Evolutionary conservation across 192 early-diverging fungal genomes (phyloP).

Genomic region (Cetraspora pellucida): DNA sequence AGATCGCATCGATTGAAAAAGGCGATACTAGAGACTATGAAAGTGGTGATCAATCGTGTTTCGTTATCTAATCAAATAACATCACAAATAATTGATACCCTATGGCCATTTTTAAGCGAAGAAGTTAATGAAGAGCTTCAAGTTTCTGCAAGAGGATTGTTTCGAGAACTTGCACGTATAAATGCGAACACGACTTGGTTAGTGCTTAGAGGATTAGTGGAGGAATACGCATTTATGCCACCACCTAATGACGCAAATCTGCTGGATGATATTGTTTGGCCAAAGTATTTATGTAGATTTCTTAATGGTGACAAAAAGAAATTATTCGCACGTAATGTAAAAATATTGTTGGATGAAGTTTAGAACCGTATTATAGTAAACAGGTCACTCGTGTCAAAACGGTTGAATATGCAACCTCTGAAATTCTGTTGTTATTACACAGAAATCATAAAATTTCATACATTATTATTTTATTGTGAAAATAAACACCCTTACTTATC

Average conservation of each 20-base stretch:
- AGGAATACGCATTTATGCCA: not conserved
- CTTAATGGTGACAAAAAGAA: slow-evolving; percentile 9
- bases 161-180: not conserved
- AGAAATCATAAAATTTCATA: no score
- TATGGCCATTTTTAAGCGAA: slow-evolving; percentile 18
- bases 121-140: slow-evolving; percentile 17
- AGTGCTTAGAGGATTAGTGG: not conserved
- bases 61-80: slow-evolving; percentile 4
- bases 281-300: slow-evolving; percentile 19
- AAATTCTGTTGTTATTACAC: no score
- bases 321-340: not conserved
- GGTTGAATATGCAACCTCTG: no score
- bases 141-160: slow-evolving; percentile 7
- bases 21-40: slow-evolving; percentile 19
- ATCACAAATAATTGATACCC: slow-evolving; percentile 22
- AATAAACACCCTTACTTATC: no score
- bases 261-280: slow-evolving; percentile 21
- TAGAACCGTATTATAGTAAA: no score
- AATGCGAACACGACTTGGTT: slow-evolving; percentile 20
- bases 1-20: slow-evolving; percentile 15
- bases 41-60: not conserved
- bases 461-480: no score
- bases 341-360: not conserved
- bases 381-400: no score
- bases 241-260: not conserved